These are phyloP conservation scores for Cordyceps cateniannulata DNA, from an alignment of 2,329 filamentous ascomycete species.

Conservation along the genomic window DNA sequence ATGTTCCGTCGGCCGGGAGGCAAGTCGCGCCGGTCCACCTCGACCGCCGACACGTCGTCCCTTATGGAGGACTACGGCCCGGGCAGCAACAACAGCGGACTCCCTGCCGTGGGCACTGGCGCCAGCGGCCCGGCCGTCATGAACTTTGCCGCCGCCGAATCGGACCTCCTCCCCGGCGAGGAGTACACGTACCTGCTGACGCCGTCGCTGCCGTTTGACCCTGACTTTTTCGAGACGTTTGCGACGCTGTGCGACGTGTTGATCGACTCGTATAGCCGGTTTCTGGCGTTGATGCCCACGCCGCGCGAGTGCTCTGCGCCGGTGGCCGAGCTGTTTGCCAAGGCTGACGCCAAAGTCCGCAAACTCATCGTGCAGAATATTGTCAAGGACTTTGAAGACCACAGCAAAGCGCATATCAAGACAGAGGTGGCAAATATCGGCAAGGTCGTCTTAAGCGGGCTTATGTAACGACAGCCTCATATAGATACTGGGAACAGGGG, in stretches of 20 bases:
- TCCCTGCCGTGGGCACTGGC: constrained; percentile 22
- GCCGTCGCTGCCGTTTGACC: constrained; percentile 89
- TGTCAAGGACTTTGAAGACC: constrained; percentile 89
- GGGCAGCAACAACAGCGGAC: constrained; percentile 25
- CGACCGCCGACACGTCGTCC: constrained; percentile 35
- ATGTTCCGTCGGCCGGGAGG: constrained; percentile 67
- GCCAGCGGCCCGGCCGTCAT: constrained; percentile 40
- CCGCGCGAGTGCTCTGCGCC: constrained; percentile 64
- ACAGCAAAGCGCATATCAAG: constrained; percentile 67
- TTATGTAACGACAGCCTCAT: constrained; percentile 51
- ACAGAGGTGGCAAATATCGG: constrained; percentile 79
- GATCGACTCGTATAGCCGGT: constrained; percentile 81
- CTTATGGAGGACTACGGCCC: constrained; percentile 18
- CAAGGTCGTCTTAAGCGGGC: constrained; percentile 80
- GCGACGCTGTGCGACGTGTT: constrained; percentile 91
- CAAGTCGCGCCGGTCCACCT: constrained; percentile 51
- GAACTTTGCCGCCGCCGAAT: constrained; percentile 52
- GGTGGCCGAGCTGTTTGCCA: constrained; percentile 80
- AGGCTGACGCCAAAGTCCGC: constrained; percentile 77
- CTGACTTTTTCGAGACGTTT: constrained; percentile 95
- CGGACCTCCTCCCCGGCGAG: constrained; percentile 69
- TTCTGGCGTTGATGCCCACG: constrained; percentile 68
- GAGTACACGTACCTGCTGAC: constrained; percentile 86
- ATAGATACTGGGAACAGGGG: background rate
- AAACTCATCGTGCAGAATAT: constrained; percentile 85